Base-by-base conservation (phyloP, 1,284 basidiomycete genomes). In the Ustilago sp. region DNA sequence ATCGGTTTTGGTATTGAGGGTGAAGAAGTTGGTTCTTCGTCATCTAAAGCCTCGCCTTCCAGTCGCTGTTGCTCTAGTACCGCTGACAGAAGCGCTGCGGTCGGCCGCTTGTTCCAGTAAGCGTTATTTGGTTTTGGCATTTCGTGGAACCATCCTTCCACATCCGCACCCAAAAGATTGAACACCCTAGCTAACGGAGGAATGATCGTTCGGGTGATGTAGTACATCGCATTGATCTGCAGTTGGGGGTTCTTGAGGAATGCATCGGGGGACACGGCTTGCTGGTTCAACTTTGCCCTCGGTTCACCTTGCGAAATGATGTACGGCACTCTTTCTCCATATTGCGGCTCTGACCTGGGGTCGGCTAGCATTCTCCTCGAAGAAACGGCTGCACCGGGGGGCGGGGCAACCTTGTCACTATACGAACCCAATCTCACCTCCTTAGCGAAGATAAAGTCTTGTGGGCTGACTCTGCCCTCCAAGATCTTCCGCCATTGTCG, bases 391-490 rank as follows among this genome's bases (percentile, higher is more conserved):
- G 92, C 95, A 0, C 95, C 96, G 9, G 96, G 95, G 5, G 94
- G 95, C 0, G 94, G 96, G 0, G 91, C 91, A 0, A 89, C 91
- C 73, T 92, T 92, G 65, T 94, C 93, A 71, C 94, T 89, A 61
- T 71, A 85, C 39, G 62, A 63, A 5, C 96, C 96, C 87, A 98
- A 89, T 80, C 89, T 91, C 34, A 99, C 95, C 86, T 96, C 94
- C 83, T 97, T 97, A 0, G 96, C 92, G 77, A 98, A 94, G 56
- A 95, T 92, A 81, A 98, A 97, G 84, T 98, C 95, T 83, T 95
- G 93, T 11, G 94, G 87, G 2, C 93, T 92, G 3, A 91, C 91
- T 69, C 90, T 90, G 59, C 93, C 92, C 61, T 93, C 91, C 41
- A 95, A 86, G 50, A 99, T 90, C 84, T 93, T 94, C 13, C 89